phyloP scores from a whole-genome alignment of 2,329 filamentous ascomycete species.

The Trichoderma citrinoviride region DNA sequence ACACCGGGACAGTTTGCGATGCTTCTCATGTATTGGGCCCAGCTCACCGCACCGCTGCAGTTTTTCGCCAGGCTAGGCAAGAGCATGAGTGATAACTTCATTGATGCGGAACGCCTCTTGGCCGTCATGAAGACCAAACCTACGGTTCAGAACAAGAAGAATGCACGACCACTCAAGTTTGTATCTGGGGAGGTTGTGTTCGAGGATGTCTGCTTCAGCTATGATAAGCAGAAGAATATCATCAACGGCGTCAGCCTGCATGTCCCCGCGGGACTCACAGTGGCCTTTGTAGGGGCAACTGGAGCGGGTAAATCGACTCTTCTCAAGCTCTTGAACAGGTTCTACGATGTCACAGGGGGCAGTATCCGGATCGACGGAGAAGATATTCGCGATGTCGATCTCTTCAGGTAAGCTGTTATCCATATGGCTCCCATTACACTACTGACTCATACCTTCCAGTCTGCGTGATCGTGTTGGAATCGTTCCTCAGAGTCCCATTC shows the following conservation, averaged over 20 bases:
- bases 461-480: conserved; percentile 54
- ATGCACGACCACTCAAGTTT: conserved; percentile 50
- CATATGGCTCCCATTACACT: background rate
- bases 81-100: conserved; percentile 54
- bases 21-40: conserved; percentile 71
- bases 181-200: conserved; percentile 55
- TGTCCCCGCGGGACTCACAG: conserved; percentile 51
- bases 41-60: conserved; percentile 67
- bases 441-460: conserved; percentile 34
- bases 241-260: conserved; percentile 54
- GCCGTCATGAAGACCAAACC: conserved; percentile 58
- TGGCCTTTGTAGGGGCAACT: conserved; percentile 60
- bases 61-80: conserved; percentile 63
- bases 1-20: conserved; percentile 68
- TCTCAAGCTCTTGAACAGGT: conserved; percentile 57
- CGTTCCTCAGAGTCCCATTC: conserved; percentile 54
- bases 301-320: conserved; percentile 60
- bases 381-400: conserved; percentile 53
- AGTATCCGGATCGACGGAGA: conserved; percentile 55
- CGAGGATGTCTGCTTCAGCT: conserved; percentile 55
- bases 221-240: conserved; percentile 58
- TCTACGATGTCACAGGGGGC: conserved; percentile 56
- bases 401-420: conserved; percentile 41
- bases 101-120: conserved; percentile 56
- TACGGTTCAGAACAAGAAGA: conserved; percentile 52